A percentile compares a stretch with the other conserved stretches of the same genome.
phyloP scores from a whole-genome alignment of 257 asterid species.

The Leonotis leonurus region DNA sequence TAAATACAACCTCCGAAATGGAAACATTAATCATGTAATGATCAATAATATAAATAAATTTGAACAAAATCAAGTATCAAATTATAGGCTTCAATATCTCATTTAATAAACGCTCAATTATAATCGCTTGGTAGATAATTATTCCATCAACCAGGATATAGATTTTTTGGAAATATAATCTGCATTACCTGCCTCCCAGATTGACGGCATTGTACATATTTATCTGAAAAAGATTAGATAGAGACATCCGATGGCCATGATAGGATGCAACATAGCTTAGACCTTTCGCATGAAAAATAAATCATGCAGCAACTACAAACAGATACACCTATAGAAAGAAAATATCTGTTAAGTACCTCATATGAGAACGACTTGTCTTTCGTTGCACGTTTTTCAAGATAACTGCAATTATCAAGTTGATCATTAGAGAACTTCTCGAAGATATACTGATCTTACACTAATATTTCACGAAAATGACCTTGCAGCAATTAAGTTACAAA shows the following conservation, averaged over 20 bases:
- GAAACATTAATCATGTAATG: background rate
- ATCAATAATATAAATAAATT: background rate
- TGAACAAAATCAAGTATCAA: background rate
- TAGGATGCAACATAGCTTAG: background rate
- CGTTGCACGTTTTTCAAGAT: constrained; percentile 74
- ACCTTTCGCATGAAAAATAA: background rate
- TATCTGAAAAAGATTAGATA: background rate
- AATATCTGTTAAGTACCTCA: constrained; percentile 46
- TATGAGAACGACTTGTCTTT: constrained; percentile 72
- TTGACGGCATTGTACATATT: background rate
- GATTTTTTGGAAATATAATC: background rate
- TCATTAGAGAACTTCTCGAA: constrained; percentile 11
- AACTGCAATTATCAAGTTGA: constrained; percentile 43
- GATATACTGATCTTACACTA: background rate
- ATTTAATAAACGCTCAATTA: background rate
- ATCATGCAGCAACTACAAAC: background rate
- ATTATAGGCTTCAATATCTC: background rate
- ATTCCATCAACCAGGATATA: background rate
- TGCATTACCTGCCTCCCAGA: background rate
- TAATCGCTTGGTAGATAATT: background rate
- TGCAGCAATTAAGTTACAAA: no score
- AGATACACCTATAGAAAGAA: background rate
- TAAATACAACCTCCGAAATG: background rate
- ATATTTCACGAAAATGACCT: no score
- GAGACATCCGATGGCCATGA: background rate